phyloP scores from a whole-genome alignment of 148 eudicot species.

The Fallopia convolvulus region DNA sequence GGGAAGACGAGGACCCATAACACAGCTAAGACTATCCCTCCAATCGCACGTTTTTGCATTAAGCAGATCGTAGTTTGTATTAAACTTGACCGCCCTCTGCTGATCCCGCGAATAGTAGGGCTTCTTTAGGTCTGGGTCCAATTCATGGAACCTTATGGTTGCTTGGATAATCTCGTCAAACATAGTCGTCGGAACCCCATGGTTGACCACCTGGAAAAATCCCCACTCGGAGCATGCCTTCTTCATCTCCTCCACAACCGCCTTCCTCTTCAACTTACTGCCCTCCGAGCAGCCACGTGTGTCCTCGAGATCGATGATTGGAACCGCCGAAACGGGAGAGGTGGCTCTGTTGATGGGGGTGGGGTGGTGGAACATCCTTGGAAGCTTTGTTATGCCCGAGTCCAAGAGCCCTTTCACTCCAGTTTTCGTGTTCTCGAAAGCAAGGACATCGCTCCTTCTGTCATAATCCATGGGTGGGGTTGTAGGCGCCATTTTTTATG shows the following conservation, averaged over 20 bases:
- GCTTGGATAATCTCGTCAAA: slow-evolving; percentile 7
- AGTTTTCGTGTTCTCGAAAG: too few relatives aligned
- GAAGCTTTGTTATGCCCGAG: too few relatives aligned
- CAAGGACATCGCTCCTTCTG: too few relatives aligned
- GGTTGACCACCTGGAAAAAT: slow-evolving; percentile 22
- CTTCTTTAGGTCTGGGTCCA: slow-evolving; percentile 8
- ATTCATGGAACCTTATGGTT: neutral
- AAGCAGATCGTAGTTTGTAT: slow-evolving; percentile 12
- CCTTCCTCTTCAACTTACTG: neutral
- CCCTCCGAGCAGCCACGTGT: neutral
- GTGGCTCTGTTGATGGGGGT: too few relatives aligned
- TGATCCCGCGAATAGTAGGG: slow-evolving; percentile 7
- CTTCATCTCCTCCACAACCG: slow-evolving; percentile 10
- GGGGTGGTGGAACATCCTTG: too few relatives aligned
- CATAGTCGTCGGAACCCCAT: slow-evolving; percentile 2
- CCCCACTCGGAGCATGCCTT: slow-evolving; percentile 15
- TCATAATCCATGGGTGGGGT: too few relatives aligned
- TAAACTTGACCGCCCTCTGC: neutral
- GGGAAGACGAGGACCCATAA: neutral
- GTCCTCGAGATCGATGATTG: neutral
- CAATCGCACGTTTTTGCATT: neutral
- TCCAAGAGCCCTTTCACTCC: too few relatives aligned
- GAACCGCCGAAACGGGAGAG: neutral
- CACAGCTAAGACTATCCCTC: slow-evolving; percentile 8
- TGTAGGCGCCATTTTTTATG: too few relatives aligned